Evolutionary conservation across 192 early-diverging fungal species (phyloP), one percentile per base, ranked within the genome.

Genomic region (Coemansia sp.): DNA sequence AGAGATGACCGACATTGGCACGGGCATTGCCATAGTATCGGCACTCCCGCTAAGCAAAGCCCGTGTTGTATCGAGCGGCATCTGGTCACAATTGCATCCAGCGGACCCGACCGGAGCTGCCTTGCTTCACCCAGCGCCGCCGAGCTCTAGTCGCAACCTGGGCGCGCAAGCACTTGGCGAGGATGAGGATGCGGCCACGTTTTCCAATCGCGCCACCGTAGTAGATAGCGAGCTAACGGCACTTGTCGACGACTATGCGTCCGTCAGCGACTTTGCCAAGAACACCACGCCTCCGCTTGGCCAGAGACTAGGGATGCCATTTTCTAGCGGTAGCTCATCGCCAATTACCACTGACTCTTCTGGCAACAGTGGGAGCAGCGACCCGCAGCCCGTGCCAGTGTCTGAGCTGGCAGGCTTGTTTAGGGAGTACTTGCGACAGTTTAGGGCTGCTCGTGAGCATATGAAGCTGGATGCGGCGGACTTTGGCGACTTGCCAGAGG

Each of bases 391-490:
- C 14, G 27, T 83, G 10, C 71, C 75, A 1, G 57, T 63, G 17
- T 67, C 71, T 0, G 61, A 83, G 36, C 43, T 70, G 6, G 70
- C 75, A 1, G 65, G 36, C 11, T 64, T 77, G n/a, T 83, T 83
- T 51, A 49, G 46, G 43, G 80, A 83, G 53, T 83, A 77, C n/a
- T 60, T 77, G 39, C 68, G 71, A 2, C 80, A 83, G 73, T 83
- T 77, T 25, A 66, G 71, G 54, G 67, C 54, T 6, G 80, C 80
- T 2, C 80, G 71, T 17, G 24, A 35, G 22, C 71, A 65, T 43
- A 29, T 83, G 62, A 71, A 68, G 38, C 51, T 74, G 10, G 64
- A 67, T 22, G 24, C 59, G 2, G 43, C 74, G 0, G 71, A 83
- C 10, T 74, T 68, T 36, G 37, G 46, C 24, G 35, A 77, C 51